phyloP scores from a whole-genome alignment of 176 grass and related monocot genomes.

The Musa troglodytarum region DNA sequence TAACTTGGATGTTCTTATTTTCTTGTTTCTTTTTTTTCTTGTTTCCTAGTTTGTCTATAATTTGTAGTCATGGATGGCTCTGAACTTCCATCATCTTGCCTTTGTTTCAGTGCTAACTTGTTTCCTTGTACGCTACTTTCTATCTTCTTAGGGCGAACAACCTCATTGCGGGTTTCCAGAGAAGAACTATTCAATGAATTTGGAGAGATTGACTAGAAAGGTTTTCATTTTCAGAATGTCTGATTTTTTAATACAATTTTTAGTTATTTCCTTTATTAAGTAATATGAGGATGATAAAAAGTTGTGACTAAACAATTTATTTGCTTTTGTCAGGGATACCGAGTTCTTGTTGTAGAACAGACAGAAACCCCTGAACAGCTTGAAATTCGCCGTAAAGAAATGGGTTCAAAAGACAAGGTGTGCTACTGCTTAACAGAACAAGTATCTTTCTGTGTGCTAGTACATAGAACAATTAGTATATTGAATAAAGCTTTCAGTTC shows the following conservation, averaged over 20 bases:
- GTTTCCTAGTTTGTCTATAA: no score
- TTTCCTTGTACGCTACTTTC: background rate
- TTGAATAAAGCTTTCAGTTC: no score
- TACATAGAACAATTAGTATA: no score
- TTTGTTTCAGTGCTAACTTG: background rate
- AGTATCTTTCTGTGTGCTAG: background rate
- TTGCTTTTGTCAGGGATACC: constrained; percentile 53
- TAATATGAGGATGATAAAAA: background rate
- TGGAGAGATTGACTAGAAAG: constrained; percentile 95
- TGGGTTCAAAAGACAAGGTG: constrained; percentile 95
- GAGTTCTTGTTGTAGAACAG: constrained; percentile 92
- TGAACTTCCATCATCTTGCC: background rate
- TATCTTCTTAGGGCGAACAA: constrained; percentile 63
- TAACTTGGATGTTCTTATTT: no score
- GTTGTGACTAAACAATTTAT: background rate
- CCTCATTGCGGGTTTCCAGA: constrained; percentile 98
- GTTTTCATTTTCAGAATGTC: constrained; percentile 29
- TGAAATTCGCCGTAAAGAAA: constrained; percentile 71
- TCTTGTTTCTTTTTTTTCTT: no score
- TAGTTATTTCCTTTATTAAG: background rate
- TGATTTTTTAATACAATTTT: constrained; percentile 18
- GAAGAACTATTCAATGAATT: constrained; percentile 84
- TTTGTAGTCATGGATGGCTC: background rate
- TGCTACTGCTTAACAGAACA: constrained; percentile 13
- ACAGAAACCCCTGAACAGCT: constrained; percentile 96